Evolutionary conservation across 2,329 filamentous ascomycete genomes (phyloP), one percentile per base, ranked within the genome.

Genomic region (Monilinia polystroma): DNA sequence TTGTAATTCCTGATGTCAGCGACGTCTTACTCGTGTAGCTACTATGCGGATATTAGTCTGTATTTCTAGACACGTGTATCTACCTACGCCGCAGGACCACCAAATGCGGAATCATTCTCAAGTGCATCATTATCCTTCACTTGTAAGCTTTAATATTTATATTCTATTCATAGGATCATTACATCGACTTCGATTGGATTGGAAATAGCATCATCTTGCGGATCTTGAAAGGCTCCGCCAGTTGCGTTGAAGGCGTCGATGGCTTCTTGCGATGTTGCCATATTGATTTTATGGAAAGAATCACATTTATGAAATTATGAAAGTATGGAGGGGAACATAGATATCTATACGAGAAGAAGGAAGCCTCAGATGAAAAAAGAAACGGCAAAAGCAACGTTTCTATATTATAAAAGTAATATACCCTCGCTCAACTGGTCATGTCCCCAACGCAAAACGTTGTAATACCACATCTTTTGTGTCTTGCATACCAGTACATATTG

Each of bases 1-100:
- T 62, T 29, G 63, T 65, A 18, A 69, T 64, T 20, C 66, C 69
- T 35, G 67, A 69, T 38, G 47, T 60, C 47, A 70, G 52, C 20
- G 69, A 70, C 18, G 67, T 70, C 56, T 58, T 67, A 26, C 54
- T 65, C 38, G 63, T 51, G 29, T 58, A 23, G 45, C 54, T 65
- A 29, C 63, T 65, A 29, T 41, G n/a, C 23, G 23, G 43, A 8
- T 18, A 53, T 65, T n/a, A 65, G 63, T 32, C 32, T 26, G 26
- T 11, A 16, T 20, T 20, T 4, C 29, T 12, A 23, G 23, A 16
- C 18, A 35, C 52, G 23, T 14, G 45, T n/a, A 12, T 7, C 16
- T 12, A 41, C 45, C 7, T 59, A 65, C 63, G 53, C 32, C 32
- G 47, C 45, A 20, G 29, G n/a, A 32, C 53, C 54, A 29, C 63